phyloP scores from a whole-genome alignment of 768 basidiomycete genomes.

The Macrolepiota fuliginosa region DNA sequence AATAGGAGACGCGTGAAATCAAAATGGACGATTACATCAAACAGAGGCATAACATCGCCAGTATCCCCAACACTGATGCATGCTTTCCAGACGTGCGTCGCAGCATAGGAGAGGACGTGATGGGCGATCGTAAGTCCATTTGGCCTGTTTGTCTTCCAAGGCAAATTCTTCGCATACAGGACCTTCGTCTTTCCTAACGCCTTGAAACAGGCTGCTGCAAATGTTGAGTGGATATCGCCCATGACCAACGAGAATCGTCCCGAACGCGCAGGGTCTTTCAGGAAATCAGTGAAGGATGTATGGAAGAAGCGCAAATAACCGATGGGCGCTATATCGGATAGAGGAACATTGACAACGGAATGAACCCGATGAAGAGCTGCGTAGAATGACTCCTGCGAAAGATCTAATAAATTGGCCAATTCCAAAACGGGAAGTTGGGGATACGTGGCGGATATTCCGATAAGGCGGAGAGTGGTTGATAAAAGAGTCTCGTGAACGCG shows the following conservation, averaged over 20 bases:
- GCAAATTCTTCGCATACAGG: background rate
- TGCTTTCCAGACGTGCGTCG: background rate
- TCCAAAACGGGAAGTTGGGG: background rate
- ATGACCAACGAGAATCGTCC: background rate
- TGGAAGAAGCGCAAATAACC: background rate
- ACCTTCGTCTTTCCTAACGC: background rate
- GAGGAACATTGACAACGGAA: background rate
- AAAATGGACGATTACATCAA: background rate
- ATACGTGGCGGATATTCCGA: background rate
- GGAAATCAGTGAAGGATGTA: background rate
- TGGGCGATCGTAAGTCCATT: background rate
- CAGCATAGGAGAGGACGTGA: background rate
- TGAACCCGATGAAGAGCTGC: background rate
- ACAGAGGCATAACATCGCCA: background rate
- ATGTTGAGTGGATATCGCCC: background rate
- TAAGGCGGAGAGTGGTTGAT: background rate
- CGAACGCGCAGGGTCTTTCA: constrained; percentile 1
- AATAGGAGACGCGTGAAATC: background rate
- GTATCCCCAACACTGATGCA: background rate
- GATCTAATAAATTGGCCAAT: background rate
- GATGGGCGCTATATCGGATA: background rate
- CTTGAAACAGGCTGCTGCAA: background rate
- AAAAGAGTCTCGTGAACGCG: background rate
- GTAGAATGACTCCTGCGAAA: background rate
- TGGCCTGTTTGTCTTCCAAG: background rate